A percentile compares a stretch with the other conserved stretches of the same genome.
Conservation (phyloP, 352 stramenopile species). For the Aphanomyces astaci region DNA sequence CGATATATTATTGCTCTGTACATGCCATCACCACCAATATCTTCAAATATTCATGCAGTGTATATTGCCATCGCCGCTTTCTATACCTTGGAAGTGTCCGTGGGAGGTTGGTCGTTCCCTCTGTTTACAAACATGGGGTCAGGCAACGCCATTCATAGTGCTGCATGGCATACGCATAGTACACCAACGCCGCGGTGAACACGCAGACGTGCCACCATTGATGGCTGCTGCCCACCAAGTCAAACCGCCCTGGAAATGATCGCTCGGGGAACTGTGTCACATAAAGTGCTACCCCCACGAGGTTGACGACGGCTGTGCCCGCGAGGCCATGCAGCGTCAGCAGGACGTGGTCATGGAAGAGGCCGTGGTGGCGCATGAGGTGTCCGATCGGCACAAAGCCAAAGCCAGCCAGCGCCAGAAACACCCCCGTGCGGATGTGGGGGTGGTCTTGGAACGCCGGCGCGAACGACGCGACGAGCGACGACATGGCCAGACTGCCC, state of each 20-base stretch:
- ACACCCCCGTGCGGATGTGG: conserved; percentile 63
- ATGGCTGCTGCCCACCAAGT: conserved; percentile 80
- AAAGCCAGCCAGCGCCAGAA: conserved; percentile 75
- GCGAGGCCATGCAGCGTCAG: conserved; percentile 71
- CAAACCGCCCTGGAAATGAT: conserved; percentile 75
- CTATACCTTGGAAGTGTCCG: too few relatives aligned
- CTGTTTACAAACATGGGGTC: not conserved
- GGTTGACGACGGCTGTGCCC: conserved; percentile 73
- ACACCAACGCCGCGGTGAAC: conserved; percentile 66
- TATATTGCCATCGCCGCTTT: too few relatives aligned
- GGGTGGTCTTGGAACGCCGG: conserved; percentile 69
- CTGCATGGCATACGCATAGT: conserved; percentile 75
- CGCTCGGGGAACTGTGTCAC: conserved; percentile 76
- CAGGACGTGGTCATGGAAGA: conserved; percentile 70
- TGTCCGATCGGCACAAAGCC: conserved; percentile 66
- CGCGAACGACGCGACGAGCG: conserved; percentile 63
- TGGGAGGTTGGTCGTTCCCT: not conserved
- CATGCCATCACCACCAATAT: too few relatives aligned
- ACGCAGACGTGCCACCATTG: conserved; percentile 86
- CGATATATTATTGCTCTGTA: too few relatives aligned
- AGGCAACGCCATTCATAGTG: conserved; percentile 68
- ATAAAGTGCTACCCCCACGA: conserved; percentile 73
- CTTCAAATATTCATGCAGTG: too few relatives aligned
- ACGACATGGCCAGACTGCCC: conserved; percentile 54
- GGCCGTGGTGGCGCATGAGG: conserved; percentile 61